Evolutionary conservation across 1,284 basidiomycete genomes (phyloP).

Genomic region (Irpex lacteus): DNA sequence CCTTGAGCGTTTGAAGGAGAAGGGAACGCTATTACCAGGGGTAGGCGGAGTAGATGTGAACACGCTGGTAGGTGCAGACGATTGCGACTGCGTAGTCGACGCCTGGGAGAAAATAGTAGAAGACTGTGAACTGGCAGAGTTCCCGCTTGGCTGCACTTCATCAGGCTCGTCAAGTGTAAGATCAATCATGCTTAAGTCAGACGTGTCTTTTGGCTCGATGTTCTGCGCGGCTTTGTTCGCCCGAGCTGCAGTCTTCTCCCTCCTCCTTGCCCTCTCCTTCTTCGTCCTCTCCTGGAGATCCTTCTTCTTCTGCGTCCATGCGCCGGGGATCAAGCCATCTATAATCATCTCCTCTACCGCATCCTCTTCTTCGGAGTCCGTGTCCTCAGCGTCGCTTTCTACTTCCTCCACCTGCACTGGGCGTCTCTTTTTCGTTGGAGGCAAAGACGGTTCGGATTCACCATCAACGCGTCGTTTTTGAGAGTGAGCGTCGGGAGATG

Average conservation of each 20-base stretch:
- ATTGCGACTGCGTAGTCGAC: not conserved
- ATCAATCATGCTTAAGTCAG: constrained; percentile 16
- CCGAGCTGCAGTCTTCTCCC: constrained; percentile 28
- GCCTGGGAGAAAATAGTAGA: not conserved
- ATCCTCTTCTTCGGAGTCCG: constrained; percentile 42
- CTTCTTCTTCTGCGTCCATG: constrained; percentile 10
- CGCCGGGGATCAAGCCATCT: constrained; percentile 32
- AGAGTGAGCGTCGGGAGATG: not conserved
- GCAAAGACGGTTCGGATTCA: constrained; percentile 2
- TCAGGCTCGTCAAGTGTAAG: constrained; percentile 13
- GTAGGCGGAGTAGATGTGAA: not conserved
- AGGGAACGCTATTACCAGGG: not conserved
- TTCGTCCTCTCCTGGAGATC: constrained; percentile 28
- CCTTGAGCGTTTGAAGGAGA: not conserved
- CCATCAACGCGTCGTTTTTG: constrained; percentile 5
- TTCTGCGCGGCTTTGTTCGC: not conserved
- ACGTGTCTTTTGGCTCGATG: constrained; percentile 3
- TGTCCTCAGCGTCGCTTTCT: constrained; percentile 26
- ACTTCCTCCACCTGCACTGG: not conserved
- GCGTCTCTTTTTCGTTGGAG: constrained; percentile 8
- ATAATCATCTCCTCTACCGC: constrained; percentile 49
- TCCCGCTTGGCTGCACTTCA: not conserved
- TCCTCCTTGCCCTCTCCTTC: constrained; percentile 33
- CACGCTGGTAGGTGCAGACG: not conserved
- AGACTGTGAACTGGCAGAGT: not conserved